These are phyloP conservation scores for Rhizophagus clarus DNA, from an alignment of 192 early-diverging fungal species.

Conservation along the genomic window DNA sequence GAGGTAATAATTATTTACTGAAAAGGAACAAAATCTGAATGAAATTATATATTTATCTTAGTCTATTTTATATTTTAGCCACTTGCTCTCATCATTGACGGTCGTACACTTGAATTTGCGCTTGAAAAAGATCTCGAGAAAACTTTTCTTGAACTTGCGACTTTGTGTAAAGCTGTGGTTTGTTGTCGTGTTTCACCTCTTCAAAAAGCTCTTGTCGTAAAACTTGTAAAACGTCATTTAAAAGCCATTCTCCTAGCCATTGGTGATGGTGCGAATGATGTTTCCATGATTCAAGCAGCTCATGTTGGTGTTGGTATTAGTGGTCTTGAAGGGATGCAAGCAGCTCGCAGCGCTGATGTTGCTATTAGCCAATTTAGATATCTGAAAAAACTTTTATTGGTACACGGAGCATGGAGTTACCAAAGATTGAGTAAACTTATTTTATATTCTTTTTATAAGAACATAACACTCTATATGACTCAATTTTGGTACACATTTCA, in stretches of 20 bases:
- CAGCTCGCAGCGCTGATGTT: conserved; percentile 95
- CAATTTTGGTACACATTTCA: conserved; percentile 95
- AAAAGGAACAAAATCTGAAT: not conserved
- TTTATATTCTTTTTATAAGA: conserved; percentile 99
- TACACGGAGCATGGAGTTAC: conserved; percentile 98
- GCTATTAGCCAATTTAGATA: conserved; percentile 98
- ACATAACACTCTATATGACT: conserved; percentile 96
- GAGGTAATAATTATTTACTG: conserved; percentile 33
- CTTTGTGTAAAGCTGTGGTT: conserved; percentile 91
- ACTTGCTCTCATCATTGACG: conserved; percentile 96
- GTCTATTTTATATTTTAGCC: conserved; percentile 35
- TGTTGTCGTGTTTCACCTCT: conserved; percentile 98
- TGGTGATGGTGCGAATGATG: conserved; percentile 99
- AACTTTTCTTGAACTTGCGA: conserved; percentile 86
- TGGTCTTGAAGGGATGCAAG: conserved; percentile 96
- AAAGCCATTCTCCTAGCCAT: conserved; percentile 93
- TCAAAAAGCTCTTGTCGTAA: conserved; percentile 97
- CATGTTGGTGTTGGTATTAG: conserved; percentile 98
- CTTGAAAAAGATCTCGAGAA: conserved; percentile 82
- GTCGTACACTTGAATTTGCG: conserved; percentile 89
- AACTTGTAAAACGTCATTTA: conserved; percentile 92
- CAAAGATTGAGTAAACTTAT: conserved; percentile 93
- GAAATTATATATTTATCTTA: not conserved
- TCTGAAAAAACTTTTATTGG: conserved; percentile 91
- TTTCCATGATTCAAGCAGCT: conserved; percentile 99